phyloP scores from a whole-genome alignment of 345 rosid species.

The Balakata baccata region DNA sequence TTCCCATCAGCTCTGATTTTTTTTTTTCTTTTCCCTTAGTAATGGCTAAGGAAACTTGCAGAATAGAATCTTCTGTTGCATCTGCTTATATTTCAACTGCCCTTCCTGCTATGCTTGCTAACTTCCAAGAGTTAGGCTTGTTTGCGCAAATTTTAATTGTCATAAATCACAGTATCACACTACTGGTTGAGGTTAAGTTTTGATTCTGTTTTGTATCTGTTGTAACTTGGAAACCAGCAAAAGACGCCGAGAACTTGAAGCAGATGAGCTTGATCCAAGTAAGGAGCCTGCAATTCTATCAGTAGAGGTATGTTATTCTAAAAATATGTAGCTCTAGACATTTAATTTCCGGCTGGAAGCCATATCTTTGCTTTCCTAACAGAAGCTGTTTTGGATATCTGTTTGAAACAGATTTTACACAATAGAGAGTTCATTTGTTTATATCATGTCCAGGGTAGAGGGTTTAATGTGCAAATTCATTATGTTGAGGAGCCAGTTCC shows the following conservation, averaged over 20 bases:
- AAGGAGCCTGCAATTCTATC: slow-evolving; percentile 90
- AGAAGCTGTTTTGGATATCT: slow-evolving; percentile 1
- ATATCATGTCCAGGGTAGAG: slow-evolving; percentile 68
- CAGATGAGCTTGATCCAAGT: slow-evolving; percentile 39
- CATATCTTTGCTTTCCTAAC: background rate
- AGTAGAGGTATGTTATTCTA: slow-evolving; percentile 60
- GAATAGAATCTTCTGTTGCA: no score
- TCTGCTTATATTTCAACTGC: background rate
- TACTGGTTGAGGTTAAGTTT: background rate
- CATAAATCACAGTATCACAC: background rate
- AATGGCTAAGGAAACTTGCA: background rate
- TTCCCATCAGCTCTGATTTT: background rate
- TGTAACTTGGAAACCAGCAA: slow-evolving; percentile 36
- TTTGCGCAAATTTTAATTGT: background rate
- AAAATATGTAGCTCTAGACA: background rate
- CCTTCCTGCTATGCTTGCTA: background rate
- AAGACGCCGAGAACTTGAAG: slow-evolving; percentile 49
- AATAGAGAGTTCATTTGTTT: slow-evolving; percentile 10
- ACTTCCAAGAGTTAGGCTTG: background rate
- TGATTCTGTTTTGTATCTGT: slow-evolving; percentile 14
- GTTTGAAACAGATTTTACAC: slow-evolving; percentile 7
- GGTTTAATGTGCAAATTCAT: slow-evolving; percentile 76
- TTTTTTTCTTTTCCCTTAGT: background rate
- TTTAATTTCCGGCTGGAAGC: background rate
- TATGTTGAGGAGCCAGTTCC: slow-evolving; percentile 85